These are phyloP conservation scores for Candida sakaeoensis DNA, from an alignment of 805 yeast genomes.

Conservation along the genomic window DNA sequence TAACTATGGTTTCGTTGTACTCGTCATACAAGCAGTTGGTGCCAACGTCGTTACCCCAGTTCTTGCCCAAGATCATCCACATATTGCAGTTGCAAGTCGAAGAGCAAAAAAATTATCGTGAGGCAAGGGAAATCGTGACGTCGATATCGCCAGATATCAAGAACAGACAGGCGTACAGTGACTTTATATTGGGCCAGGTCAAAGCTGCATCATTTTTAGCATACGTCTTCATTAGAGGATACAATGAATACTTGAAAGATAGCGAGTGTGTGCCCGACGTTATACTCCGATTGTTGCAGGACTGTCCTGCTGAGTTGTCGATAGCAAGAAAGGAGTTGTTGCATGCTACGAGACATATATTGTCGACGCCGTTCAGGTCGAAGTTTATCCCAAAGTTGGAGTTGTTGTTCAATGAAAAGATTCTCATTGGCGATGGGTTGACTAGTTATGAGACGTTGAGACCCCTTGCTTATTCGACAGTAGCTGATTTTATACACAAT, in stretches of 20 bases:
- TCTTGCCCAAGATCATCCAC: constrained; percentile 78
- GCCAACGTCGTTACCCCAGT: constrained; percentile 63
- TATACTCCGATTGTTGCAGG: constrained; percentile 80
- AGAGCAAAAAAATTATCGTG: constrained; percentile 51
- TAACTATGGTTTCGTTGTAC: constrained; percentile 88
- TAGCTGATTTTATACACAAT: constrained; percentile 93
- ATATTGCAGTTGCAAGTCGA: constrained; percentile 75
- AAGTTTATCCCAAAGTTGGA: constrained; percentile 85
- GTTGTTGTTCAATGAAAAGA: constrained; percentile 77
- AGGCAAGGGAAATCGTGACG: constrained; percentile 53
- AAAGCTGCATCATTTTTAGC: constrained; percentile 95
- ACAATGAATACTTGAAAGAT: constrained; percentile 51
- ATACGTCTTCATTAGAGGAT: constrained; percentile 82
- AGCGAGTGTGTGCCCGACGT: constrained; percentile 75
- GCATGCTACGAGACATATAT: constrained; percentile 92
- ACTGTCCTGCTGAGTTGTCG: constrained; percentile 91
- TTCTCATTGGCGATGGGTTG: constrained; percentile 87
- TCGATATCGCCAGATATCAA: constrained; percentile 72
- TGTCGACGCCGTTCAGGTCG: constrained; percentile 81
- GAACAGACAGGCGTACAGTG: constrained; percentile 78
- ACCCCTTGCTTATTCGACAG: constrained; percentile 91
- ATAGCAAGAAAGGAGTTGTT: constrained; percentile 88
- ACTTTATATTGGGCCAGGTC: constrained; percentile 88
- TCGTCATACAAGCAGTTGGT: constrained; percentile 81
- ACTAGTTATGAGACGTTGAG: constrained; percentile 87